Base-by-base conservation (phyloP, 1,284 basidiomycete species). In the Austroboletus niveus region DNA sequence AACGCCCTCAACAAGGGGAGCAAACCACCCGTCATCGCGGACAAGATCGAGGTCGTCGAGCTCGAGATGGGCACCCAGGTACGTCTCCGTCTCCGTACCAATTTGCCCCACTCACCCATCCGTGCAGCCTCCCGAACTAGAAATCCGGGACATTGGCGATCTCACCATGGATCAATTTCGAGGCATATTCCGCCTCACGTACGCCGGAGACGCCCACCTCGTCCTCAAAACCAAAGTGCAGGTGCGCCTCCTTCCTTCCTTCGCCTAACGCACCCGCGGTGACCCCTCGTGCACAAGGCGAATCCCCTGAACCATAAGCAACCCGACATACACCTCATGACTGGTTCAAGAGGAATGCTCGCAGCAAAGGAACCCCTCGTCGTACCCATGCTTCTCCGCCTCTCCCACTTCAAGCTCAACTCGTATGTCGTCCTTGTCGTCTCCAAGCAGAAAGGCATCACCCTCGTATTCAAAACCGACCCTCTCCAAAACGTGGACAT, bases 381-480 rank as follows among this genome's bases (percentile, higher is more conserved):
- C 45, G 97, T 99, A 3, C 97, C 97, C 42, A 99, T 99, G 96
- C 88, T 94, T 24, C 86, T 99, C 45, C 89, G 94, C n/a, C 85
- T 99, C 8, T 98, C 94, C 5, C 84, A 92, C 62, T 92, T 99
- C 70, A 88, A 88, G 57, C 86, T 99, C 34, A 89, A 87, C 60
- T 97, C 96, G 32, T 98, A 98, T 64, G 92, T 99, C 60, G 96
- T 99, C 56, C 85, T 99, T 44, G 95, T 99, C 62, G 92, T 99
- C 49, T 98, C 94, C 27, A 92, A 92, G 59, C 89, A 90, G 68
- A 98, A 98, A 66, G 97, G 97, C 45, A 98, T 99, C 69, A 99
- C 97, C 0, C 84, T 99, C 43, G 97, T 99, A 24, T 99, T 99
- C 85, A 99, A 99, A 75, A 99, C 98, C 51, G 97, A 99, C 71